Percentiles rank a stretch among this genome's conserved stretches.
Conservation (phyloP, 768 basidiomycete genomes). For the Mycena epipterygia region DNA sequence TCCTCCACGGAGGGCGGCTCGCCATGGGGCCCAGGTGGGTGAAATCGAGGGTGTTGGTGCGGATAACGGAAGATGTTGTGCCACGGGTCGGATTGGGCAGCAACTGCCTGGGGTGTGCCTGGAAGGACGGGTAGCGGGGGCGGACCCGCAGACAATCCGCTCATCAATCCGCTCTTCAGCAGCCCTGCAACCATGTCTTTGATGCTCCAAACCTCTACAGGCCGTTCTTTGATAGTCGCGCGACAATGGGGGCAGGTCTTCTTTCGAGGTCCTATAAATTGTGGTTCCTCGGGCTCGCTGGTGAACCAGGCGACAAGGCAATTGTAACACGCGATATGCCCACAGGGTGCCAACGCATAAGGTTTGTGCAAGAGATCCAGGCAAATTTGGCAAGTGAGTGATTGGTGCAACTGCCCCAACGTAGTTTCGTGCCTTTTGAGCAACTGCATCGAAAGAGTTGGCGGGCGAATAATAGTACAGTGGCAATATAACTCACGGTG, state of each 20-base stretch:
- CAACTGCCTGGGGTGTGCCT: constrained; percentile 37
- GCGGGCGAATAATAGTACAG: background rate
- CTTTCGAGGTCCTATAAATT: constrained; percentile 59
- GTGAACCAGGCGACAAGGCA: constrained; percentile 88
- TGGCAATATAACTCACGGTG: constrained; percentile 47
- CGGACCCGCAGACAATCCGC: constrained; percentile 42
- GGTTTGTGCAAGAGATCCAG: constrained; percentile 81
- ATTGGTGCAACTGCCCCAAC: constrained; percentile 69
- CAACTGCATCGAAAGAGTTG: constrained; percentile 49
- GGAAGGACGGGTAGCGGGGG: constrained; percentile 44
- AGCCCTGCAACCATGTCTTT: constrained; percentile 73
- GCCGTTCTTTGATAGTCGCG: constrained; percentile 67
- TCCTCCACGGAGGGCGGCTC: constrained; percentile 48
- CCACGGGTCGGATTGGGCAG: constrained; percentile 69
- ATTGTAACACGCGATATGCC: constrained; percentile 77
- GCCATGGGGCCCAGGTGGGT: constrained; percentile 36
- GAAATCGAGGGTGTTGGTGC: constrained; percentile 40
- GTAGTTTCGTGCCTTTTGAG: constrained; percentile 67
- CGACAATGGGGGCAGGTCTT: constrained; percentile 87
- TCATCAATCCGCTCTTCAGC: constrained; percentile 66
- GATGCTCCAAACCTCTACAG: constrained; percentile 79
- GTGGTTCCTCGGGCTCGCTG: constrained; percentile 59
- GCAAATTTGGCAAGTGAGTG: constrained; percentile 84
- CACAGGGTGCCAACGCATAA: constrained; percentile 81
- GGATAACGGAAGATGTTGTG: constrained; percentile 67